Percentiles rank a stretch among this genome's conserved stretches.
These are phyloP conservation scores for Ceratocystis albifundus DNA, from an alignment of 2,329 filamentous ascomycete genomes.

Conservation along the genomic window DNA sequence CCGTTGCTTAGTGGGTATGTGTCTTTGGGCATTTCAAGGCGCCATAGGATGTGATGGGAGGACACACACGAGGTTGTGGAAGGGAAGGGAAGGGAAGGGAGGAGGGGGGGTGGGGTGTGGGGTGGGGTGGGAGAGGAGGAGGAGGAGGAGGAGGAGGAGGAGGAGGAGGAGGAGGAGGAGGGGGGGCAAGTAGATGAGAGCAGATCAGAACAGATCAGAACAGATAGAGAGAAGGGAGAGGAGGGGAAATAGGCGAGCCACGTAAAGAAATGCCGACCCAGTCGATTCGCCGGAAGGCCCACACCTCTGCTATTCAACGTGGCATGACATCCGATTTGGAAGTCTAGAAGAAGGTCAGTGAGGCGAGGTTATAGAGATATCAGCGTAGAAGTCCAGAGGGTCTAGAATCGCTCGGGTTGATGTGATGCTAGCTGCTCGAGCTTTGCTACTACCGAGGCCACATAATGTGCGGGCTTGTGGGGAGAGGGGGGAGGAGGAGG, in stretches of 20 bases:
- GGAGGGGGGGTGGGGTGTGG: no score
- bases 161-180: no score
- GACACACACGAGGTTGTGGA: background rate
- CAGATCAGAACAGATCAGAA: background rate
- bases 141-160: no score
- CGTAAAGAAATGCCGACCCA: background rate
- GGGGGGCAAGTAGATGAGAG: background rate
- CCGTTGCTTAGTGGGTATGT: background rate
- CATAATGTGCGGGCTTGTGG: background rate
- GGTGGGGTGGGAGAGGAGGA: background rate
- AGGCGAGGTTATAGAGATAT: background rate
- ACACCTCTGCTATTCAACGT: background rate
- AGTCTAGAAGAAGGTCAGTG: background rate
- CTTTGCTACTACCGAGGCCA: no score
- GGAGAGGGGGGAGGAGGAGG: no score
- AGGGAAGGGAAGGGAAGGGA: background rate
- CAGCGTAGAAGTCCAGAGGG: no score
- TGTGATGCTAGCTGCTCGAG: background rate
- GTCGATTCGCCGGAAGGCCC: background rate
- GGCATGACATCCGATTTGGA: background rate
- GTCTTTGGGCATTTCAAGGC: background rate
- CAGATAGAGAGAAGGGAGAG: background rate
- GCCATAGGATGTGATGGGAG: background rate
- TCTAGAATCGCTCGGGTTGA: no score
- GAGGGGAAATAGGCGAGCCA: background rate